Conservation (phyloP, 2,329 filamentous ascomycete genomes). For the Scortechinia acanthostroma region DNA sequence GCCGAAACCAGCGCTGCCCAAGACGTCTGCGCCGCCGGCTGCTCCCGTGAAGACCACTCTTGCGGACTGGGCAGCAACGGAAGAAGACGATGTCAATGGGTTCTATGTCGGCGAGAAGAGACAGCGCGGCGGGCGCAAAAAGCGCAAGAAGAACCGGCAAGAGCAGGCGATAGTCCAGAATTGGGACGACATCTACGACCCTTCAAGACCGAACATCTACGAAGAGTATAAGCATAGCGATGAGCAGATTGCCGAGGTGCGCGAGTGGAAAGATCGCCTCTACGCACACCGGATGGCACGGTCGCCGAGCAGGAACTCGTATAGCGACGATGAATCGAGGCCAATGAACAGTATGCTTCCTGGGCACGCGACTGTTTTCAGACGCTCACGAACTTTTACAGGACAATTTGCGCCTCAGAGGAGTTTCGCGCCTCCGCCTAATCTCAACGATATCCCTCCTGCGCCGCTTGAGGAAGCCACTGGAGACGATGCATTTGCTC, state of each 20-base stretch:
- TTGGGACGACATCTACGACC: slow-evolving; percentile 90
- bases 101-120: slow-evolving; percentile 45
- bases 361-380: not conserved
- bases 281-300: slow-evolving; percentile 59
- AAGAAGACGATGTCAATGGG: slow-evolving; percentile 70
- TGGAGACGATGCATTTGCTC: not conserved
- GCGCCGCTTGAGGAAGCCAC: not conserved
- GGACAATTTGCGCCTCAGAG: not conserved
- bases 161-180: slow-evolving; percentile 50
- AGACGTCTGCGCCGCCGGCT: slow-evolving; percentile 14
- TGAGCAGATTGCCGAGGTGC: slow-evolving; percentile 71
- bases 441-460: not conserved
- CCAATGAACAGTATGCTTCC: not conserved
- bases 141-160: slow-evolving; percentile 66
- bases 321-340: not conserved
- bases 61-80: slow-evolving; percentile 72
- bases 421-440: not conserved
- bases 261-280: slow-evolving; percentile 78
- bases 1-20: slow-evolving; percentile 6
- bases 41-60: slow-evolving; percentile 58
- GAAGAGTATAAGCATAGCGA: slow-evolving; percentile 80
- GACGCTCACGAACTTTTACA: not conserved
- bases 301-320: slow-evolving; percentile 17
- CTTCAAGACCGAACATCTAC: slow-evolving; percentile 72
- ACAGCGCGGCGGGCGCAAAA: slow-evolving; percentile 68